Evolutionary conservation across 768 basidiomycete species (phyloP).

Genomic region (Boletus subparvulus): DNA sequence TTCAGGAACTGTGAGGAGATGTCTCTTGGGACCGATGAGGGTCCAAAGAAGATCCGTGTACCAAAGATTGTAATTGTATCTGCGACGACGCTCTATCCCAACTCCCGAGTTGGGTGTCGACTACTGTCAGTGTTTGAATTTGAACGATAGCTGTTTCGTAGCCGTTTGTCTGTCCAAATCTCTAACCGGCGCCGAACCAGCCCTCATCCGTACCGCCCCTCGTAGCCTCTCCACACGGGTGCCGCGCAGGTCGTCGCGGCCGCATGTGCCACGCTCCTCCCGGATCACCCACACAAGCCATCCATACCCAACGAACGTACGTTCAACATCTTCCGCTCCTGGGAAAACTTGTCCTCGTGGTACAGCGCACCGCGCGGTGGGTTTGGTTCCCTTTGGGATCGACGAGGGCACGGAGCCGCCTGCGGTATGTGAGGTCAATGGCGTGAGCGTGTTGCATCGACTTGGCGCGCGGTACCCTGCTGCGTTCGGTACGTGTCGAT

Average conservation of each 20-base stretch:
- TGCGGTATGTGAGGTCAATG: constrained; percentile 66
- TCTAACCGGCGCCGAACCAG: constrained; percentile 78
- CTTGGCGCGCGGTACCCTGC: constrained; percentile 82
- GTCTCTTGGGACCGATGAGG: not conserved
- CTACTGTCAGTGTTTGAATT: too few relatives aligned
- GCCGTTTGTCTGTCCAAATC: too few relatives aligned
- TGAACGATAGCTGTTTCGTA: too few relatives aligned
- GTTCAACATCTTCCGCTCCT: constrained; percentile 71
- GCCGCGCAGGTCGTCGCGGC: constrained; percentile 65
- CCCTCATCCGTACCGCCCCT: constrained; percentile 70
- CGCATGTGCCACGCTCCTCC: constrained; percentile 25
- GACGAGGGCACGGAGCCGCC: constrained; percentile 72
- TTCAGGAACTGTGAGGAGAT: constrained; percentile 5
- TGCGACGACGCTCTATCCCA: too few relatives aligned
- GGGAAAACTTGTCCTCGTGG: constrained; percentile 89
- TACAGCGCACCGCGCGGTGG: constrained; percentile 63
- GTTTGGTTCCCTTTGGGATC: constrained; percentile 51
- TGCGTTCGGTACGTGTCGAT: constrained; percentile 49
- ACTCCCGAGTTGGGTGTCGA: too few relatives aligned
- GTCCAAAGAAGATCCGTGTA: not conserved
- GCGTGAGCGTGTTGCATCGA: constrained; percentile 75
- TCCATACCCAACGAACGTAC: constrained; percentile 25
- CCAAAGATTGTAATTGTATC: too few relatives aligned
- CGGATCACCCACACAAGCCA: constrained; percentile 1
- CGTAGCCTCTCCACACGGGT: constrained; percentile 76